Conservation (phyloP, 371 early-diverging fungal species). For the Actinomortierella wolfii region DNA sequence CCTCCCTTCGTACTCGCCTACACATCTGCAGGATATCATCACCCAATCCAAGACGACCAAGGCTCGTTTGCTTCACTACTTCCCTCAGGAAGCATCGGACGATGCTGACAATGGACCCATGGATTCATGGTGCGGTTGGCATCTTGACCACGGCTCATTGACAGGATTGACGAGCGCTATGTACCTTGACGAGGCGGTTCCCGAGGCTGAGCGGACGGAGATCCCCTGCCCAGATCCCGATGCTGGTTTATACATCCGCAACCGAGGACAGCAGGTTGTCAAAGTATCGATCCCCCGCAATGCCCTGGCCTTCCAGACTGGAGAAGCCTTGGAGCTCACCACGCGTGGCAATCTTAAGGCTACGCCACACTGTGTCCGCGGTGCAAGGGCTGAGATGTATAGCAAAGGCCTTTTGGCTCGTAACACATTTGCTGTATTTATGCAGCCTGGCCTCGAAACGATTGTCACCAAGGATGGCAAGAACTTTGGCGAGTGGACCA, state of each 20-base stretch:
- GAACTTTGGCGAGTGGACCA: conserved; percentile 64
- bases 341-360: conserved; percentile 55
- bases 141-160: conserved; percentile 59
- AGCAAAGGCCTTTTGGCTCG: conserved; percentile 47
- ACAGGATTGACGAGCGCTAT: conserved; percentile 62
- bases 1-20: conserved; percentile 33
- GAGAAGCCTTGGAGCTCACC: conserved; percentile 62
- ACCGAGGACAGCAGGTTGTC: conserved; percentile 49
- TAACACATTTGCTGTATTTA: conserved; percentile 70
- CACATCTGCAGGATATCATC: conserved; percentile 49
- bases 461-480: conserved; percentile 50
- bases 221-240: conserved; percentile 46
- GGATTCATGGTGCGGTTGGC: conserved; percentile 70
- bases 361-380: conserved; percentile 67
- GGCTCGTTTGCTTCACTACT: conserved; percentile 68
- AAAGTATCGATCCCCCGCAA: conserved; percentile 61
- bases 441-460: conserved; percentile 53
- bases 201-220: conserved; percentile 12
- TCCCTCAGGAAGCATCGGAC: conserved; percentile 47
- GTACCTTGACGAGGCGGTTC: conserved; percentile 51
- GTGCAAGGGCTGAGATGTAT: conserved; percentile 43
- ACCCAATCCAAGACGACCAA: conserved; percentile 51
- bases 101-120: conserved; percentile 19
- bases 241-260: conserved; percentile 62
- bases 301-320: conserved; percentile 67